phyloP scores from a whole-genome alignment of 371 early-diverging fungal genomes.

The Apophysomyces ossiformis region DNA sequence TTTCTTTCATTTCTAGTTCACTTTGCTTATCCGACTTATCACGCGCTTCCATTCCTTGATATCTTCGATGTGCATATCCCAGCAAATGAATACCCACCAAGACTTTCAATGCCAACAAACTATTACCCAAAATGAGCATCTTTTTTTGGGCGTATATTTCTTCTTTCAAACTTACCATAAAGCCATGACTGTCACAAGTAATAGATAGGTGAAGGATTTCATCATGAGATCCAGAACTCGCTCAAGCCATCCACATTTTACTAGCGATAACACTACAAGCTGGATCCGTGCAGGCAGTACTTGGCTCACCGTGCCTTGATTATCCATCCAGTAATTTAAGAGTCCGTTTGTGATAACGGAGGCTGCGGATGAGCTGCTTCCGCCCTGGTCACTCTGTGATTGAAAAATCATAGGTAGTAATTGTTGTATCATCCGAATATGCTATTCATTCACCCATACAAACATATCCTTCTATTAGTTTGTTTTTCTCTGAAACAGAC shows the following conservation, averaged over 20 bases:
- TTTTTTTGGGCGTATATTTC: too few relatives aligned
- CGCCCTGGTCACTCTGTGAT: slow-evolving; percentile 22
- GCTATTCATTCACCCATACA: slow-evolving; percentile 15
- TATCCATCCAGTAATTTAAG: slow-evolving; percentile 28
- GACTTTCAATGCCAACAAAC: slow-evolving; percentile 71
- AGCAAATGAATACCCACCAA: slow-evolving; percentile 75
- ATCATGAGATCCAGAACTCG: slow-evolving; percentile 37
- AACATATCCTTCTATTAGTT: slow-evolving; percentile 6
- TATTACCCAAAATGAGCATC: slow-evolving; percentile 5
- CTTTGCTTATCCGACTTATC: slow-evolving; percentile 52
- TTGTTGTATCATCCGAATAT: slow-evolving; percentile 74
- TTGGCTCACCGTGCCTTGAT: slow-evolving; percentile 29
- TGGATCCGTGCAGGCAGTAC: slow-evolving; percentile 38
- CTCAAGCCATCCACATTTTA: slow-evolving; percentile 42
- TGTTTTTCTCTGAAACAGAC: neutral
- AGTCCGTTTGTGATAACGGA: slow-evolving; percentile 27
- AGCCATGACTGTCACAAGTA: slow-evolving; percentile 26
- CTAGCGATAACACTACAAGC: slow-evolving; percentile 33
- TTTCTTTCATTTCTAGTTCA: slow-evolving; percentile 52
- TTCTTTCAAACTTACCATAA: slow-evolving; percentile 36
- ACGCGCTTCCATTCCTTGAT: slow-evolving; percentile 63
- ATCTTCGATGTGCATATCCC: slow-evolving; percentile 69
- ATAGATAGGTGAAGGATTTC: slow-evolving; percentile 29
- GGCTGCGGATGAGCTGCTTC: slow-evolving; percentile 22
- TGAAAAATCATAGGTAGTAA: slow-evolving; percentile 69